A percentile compares a stretch with the other conserved stretches of the same genome.
phyloP scores from a whole-genome alignment of 345 rosid genomes.

The Populus simonii region DNA sequence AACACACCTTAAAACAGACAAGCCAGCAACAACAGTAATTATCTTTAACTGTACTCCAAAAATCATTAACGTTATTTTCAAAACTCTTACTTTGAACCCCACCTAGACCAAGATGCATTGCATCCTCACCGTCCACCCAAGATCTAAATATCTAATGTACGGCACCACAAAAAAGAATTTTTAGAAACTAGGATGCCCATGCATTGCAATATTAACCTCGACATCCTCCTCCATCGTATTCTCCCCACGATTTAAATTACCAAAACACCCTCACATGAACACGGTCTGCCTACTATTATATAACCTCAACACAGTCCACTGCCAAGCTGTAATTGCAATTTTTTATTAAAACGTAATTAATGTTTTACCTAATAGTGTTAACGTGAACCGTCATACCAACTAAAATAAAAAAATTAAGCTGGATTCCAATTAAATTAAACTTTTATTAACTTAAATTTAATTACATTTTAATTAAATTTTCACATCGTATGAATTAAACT shows the following conservation, averaged over 20 bases:
- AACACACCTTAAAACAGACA: too few species aligned
- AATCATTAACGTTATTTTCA: not conserved
- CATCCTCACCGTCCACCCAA: not conserved
- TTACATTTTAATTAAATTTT: too few species aligned
- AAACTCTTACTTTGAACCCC: not conserved
- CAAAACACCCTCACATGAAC: not conserved
- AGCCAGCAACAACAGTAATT: not conserved
- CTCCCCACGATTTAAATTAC: not conserved
- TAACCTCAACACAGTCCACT: not conserved
- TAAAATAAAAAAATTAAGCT: too few species aligned
- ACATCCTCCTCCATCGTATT: not conserved
- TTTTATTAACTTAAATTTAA: too few species aligned
- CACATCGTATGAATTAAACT: too few species aligned
- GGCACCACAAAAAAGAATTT: not conserved
- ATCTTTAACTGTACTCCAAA: not conserved
- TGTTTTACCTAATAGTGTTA: not conserved
- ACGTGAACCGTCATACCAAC: not conserved
- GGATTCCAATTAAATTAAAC: too few species aligned
- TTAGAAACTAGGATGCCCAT: not conserved
- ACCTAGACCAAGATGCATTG: not conserved
- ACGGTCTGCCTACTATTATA: not conserved
- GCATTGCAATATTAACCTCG: not conserved
- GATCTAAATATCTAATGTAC: not conserved
- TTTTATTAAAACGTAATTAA: too few species aligned
- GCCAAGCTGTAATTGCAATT: not conserved